Percentiles rank a stretch among this genome's conserved stretches.
Evolutionary conservation across 2,329 filamentous ascomycete species (phyloP).

Genomic region (Neodidymelliopsis sp.): DNA sequence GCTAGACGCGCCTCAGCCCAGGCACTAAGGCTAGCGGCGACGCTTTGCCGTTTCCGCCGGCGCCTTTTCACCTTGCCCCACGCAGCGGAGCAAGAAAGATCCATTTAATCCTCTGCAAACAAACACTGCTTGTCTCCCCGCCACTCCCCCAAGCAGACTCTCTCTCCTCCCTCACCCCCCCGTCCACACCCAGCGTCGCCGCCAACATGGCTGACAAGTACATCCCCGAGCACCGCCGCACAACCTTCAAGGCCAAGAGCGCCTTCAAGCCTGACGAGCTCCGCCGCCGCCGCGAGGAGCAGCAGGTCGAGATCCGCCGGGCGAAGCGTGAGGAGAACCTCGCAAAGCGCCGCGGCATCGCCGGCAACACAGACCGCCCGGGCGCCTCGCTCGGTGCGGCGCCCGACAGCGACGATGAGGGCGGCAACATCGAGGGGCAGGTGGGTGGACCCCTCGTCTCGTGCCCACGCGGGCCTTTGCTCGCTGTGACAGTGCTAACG

Average conservation of each 20-base stretch:
- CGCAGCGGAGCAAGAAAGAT: conserved; percentile 35
- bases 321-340: conserved; percentile 99
- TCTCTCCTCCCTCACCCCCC: conserved; percentile 27
- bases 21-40: conserved; percentile 23
- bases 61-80: conserved; percentile 48
- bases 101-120: conserved; percentile 38
- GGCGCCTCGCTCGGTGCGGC: conserved; percentile 86
- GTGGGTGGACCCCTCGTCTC: conserved; percentile 68
- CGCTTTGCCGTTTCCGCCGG: conserved; percentile 41
- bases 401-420: conserved; percentile 97
- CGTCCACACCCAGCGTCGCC: conserved; percentile 32
- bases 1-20: conserved; percentile 24
- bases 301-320: conserved; percentile 98
- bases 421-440: conserved; percentile 92
- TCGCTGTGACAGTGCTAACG: conserved; percentile 28
- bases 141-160: conserved; percentile 17
- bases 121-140: conserved; percentile 34
- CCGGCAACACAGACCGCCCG: conserved; percentile 70
- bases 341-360: conserved; percentile 95
- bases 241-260: conserved; percentile 99
- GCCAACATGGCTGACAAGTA: conserved; percentile 93
- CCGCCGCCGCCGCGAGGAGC: conserved; percentile 95
- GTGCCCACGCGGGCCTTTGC: conserved; percentile 20
- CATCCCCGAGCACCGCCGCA: conserved; percentile 98
- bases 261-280: conserved; percentile 99